Percentiles rank a stretch among this genome's conserved stretches.
These are phyloP conservation scores for Fragaria iinumae DNA, from an alignment of 306 rosid species.

Conservation along the genomic window DNA sequence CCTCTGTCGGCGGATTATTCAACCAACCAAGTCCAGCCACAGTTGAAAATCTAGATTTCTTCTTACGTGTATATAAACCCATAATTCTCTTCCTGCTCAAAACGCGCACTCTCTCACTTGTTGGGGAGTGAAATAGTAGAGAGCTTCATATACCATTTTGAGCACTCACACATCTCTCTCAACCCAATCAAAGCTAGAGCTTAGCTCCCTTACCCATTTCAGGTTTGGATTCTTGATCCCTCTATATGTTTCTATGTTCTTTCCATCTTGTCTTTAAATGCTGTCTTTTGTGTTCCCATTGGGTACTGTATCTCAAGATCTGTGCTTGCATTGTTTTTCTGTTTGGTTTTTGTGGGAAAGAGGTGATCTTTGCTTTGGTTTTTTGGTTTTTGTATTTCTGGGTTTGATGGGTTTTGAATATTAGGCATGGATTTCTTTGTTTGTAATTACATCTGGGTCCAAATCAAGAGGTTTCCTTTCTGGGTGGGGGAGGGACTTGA, in stretches of 20 bases:
- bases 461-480: constrained; percentile 3
- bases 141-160: constrained; percentile 10
- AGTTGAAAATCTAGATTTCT: neutral
- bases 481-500: neutral
- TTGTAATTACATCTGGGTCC: constrained; percentile 8
- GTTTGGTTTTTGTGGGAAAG: constrained; percentile 5
- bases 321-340: constrained; percentile 12
- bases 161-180: neutral
- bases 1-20: constrained; percentile 5
- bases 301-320: neutral
- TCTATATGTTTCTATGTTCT: neutral
- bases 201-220: constrained; percentile 2
- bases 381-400: neutral
- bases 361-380: constrained; percentile 5
- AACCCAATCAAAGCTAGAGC: neutral
- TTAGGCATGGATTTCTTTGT: constrained; percentile 7
- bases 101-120: constrained; percentile 5
- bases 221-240: constrained; percentile 1
- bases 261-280: neutral
- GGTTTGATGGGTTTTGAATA: constrained; percentile 12
- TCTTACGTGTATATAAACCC: neutral
- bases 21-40: neutral
- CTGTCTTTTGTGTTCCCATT: neutral
- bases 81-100: neutral
- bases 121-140: neutral